Conservation (phyloP, 176 grass and related monocot species). For the Eleusine coracana region DNA sequence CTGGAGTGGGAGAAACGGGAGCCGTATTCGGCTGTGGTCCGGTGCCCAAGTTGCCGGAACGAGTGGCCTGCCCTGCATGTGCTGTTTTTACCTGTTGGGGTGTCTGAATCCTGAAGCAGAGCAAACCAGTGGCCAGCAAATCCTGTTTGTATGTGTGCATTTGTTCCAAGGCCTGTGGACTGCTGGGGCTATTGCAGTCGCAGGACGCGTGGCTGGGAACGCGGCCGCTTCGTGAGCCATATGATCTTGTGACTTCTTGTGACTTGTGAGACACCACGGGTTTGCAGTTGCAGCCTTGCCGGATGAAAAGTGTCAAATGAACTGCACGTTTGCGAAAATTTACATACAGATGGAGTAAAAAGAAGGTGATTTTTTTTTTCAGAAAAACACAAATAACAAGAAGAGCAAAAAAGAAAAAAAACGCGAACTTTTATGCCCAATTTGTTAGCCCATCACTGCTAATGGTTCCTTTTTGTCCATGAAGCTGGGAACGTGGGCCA, state of each 20-base stretch:
- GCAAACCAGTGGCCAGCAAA: background rate
- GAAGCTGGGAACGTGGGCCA: background rate
- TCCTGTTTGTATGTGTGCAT: too few relatives aligned
- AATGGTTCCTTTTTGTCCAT: background rate
- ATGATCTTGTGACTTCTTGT: background rate
- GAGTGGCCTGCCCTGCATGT: background rate
- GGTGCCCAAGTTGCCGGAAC: background rate
- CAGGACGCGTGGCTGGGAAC: background rate
- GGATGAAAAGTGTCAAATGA: background rate
- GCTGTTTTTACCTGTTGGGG: background rate
- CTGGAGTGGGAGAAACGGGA: background rate
- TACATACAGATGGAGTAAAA: background rate
- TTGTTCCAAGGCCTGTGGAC: background rate
- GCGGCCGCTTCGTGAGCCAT: background rate
- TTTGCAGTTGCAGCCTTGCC: background rate
- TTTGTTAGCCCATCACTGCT: background rate
- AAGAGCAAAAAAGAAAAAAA: background rate
- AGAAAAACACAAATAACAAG: background rate
- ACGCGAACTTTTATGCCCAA: background rate
- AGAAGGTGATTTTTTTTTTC: background rate
- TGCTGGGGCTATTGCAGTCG: background rate
- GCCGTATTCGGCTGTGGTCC: slow-evolving; percentile 12
- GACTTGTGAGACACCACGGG: background rate
- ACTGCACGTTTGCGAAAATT: background rate
- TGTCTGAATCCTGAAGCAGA: background rate